Percentiles rank a stretch among this genome's conserved stretches.
Conservation (phyloP, 352 stramenopile genomes). For the Phytophthora sp. region DNA sequence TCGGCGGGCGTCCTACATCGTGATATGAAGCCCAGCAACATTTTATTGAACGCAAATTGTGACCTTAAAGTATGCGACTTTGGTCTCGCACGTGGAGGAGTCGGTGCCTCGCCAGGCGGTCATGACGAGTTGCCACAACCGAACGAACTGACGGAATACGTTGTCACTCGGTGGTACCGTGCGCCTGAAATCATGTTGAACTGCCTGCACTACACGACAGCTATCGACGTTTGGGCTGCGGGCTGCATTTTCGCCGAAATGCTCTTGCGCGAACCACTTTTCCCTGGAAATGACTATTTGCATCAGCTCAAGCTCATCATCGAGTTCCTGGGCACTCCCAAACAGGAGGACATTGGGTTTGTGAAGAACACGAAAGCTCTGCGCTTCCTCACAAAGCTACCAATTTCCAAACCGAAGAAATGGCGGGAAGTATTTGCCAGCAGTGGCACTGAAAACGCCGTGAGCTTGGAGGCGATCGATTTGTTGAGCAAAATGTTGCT, state of each 20-base stretch:
- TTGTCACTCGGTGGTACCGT: constrained; percentile 86
- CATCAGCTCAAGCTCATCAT: constrained; percentile 87
- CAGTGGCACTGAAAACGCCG: constrained; percentile 25
- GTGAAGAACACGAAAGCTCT: constrained; percentile 92
- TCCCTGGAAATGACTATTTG: constrained; percentile 90
- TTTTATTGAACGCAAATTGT: constrained; percentile 82
- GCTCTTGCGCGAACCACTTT: constrained; percentile 95
- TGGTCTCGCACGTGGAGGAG: constrained; percentile 67
- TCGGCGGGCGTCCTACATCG: constrained; percentile 89
- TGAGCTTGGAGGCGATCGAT: constrained; percentile 62
- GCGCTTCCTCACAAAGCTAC: constrained; percentile 86
- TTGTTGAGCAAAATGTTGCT: constrained; percentile 70
- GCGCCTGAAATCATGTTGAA: constrained; percentile 95
- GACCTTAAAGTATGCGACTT: constrained; percentile 87
- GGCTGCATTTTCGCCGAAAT: constrained; percentile 99
- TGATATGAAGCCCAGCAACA: constrained; percentile 87
- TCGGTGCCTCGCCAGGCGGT: constrained; percentile 29
- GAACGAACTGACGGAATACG: constrained; percentile 66
- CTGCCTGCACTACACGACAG: constrained; percentile 94
- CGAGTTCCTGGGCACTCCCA: constrained; percentile 69
- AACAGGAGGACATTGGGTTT: constrained; percentile 78
- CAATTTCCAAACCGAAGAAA: constrained; percentile 80
- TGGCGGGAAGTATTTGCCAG: constrained; percentile 66
- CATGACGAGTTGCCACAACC: constrained; percentile 8
- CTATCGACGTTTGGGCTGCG: constrained; percentile 94